Evolutionary conservation across 805 yeast species (phyloP), one percentile per base, ranked within the genome.

Genomic region (Candida rishiriensis): DNA sequence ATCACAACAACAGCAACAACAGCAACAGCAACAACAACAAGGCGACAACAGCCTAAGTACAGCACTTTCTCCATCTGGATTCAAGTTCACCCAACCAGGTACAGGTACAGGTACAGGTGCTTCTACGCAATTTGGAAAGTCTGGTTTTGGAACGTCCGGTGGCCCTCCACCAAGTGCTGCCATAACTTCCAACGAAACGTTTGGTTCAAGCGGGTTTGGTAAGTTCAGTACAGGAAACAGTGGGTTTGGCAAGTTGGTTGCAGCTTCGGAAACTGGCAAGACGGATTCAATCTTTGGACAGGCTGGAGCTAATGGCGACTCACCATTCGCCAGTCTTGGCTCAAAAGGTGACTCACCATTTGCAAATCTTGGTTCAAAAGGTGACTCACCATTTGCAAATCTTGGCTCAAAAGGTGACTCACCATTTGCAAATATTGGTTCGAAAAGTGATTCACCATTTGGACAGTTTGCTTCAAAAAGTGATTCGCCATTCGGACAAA

Each of bases 401-500:
- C 6, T 30, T 3, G 33, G 14, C 3, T 4, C 33, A 6, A 13
- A 13, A 11, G 12, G 12, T 16, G 15, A 21, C 7, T 30, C 55
- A 32, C 43, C 51, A 8, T 55, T 58, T 50, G 60, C 56, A 10
- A 28, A 39, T 9, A 26, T 50, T 17, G 35, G 53, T 1, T 51
- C 43, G 21, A 21, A 21, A 5, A 21, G 7, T 29, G 14, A 30
- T 13, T 12, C 29, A 16, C 34, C 38, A 26, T 18, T 44, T 21
- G 15, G 9, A 51, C 42, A 56, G 17, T 51, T 30, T 3, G 51
- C 42, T 58, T 52, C 10, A 41, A 46, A 30, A 41, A 61, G 4
- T 39, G 54, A 10, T 60, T 56, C 46, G 60, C 41, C 40, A 36
- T 53, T 35, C 26, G 51, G 2, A 44, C 51, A 36, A 55, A 53